phyloP scores from a whole-genome alignment of 2,329 filamentous ascomycete species.

The Cadophora luteo-olivacea region DNA sequence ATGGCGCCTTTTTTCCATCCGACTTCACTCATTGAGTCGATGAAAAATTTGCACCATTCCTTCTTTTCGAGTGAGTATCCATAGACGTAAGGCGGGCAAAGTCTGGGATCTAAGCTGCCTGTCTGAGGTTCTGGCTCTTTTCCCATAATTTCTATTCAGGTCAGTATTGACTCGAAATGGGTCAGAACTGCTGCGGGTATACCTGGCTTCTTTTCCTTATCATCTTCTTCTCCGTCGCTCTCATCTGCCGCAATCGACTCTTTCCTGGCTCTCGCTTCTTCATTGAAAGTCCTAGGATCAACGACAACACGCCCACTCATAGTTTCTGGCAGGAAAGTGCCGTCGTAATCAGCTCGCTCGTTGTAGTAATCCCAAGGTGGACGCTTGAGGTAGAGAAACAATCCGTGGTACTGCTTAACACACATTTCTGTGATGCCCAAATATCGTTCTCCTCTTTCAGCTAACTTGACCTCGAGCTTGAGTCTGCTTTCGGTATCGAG shows the following conservation, averaged over 20 bases:
- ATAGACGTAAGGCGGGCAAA: constrained; percentile 30
- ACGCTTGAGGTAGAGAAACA: constrained; percentile 26
- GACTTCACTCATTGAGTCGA: constrained; percentile 22
- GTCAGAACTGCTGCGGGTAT: not conserved
- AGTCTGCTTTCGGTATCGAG: not conserved
- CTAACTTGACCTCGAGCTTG: constrained; percentile 12
- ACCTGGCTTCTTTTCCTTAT: constrained; percentile 7
- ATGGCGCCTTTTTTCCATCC: constrained; percentile 24
- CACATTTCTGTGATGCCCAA: constrained; percentile 25
- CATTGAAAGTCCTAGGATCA: constrained; percentile 32
- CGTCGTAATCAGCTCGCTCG: constrained; percentile 25
- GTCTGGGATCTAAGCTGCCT: constrained; percentile 22
- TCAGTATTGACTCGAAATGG: not conserved
- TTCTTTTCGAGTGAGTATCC: constrained; percentile 31
- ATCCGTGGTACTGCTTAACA: constrained; percentile 28
- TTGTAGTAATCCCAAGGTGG: constrained; percentile 32
- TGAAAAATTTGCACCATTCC: constrained; percentile 32
- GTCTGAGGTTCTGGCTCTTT: not conserved
- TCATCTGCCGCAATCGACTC: constrained; percentile 21
- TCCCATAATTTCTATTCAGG: not conserved
- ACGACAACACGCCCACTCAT: constrained; percentile 30
- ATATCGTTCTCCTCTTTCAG: constrained; percentile 25
- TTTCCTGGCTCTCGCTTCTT: constrained; percentile 26
- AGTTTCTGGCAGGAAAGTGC: constrained; percentile 29
- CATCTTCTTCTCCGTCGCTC: constrained; percentile 6